Conservation (phyloP, 805 yeast species). For the Candida pini region DNA sequence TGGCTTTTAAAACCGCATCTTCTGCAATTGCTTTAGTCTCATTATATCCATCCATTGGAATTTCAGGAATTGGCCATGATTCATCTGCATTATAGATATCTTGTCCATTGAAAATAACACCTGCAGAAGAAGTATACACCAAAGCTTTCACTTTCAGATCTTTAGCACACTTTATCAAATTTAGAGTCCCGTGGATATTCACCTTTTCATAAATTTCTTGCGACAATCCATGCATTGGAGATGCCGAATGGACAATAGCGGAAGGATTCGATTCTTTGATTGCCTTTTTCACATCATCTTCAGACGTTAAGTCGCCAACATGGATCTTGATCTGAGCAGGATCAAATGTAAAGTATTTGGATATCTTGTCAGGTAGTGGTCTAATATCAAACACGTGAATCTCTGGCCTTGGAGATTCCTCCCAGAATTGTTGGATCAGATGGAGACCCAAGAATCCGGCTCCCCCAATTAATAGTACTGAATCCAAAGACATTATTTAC, state of each 20-base stretch:
- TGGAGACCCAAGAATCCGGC: constrained; percentile 93
- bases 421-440: constrained; percentile 77
- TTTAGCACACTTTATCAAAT: constrained; percentile 60
- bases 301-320: constrained; percentile 80
- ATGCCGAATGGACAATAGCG: constrained; percentile 91
- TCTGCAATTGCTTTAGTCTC: constrained; percentile 94
- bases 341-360: constrained; percentile 72
- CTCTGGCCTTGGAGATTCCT: constrained; percentile 55
- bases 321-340: constrained; percentile 51
- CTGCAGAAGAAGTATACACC: constrained; percentile 95
- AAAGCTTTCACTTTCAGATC: constrained; percentile 51
- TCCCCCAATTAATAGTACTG: constrained; percentile 90
- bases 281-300: constrained; percentile 60
- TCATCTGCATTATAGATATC: constrained; percentile 92
- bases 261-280: constrained; percentile 53
- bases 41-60: constrained; percentile 95
- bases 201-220: constrained; percentile 82
- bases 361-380: constrained; percentile 68
- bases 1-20: constrained; percentile 68
- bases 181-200: constrained; percentile 83
- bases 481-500: constrained; percentile 29
- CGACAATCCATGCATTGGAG: constrained; percentile 90
- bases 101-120: constrained; percentile 94
- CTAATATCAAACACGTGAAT: constrained; percentile 90
- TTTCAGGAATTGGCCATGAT: constrained; percentile 84